Conservation (phyloP, 257 asterid species). For the Cordia subcordata region DNA sequence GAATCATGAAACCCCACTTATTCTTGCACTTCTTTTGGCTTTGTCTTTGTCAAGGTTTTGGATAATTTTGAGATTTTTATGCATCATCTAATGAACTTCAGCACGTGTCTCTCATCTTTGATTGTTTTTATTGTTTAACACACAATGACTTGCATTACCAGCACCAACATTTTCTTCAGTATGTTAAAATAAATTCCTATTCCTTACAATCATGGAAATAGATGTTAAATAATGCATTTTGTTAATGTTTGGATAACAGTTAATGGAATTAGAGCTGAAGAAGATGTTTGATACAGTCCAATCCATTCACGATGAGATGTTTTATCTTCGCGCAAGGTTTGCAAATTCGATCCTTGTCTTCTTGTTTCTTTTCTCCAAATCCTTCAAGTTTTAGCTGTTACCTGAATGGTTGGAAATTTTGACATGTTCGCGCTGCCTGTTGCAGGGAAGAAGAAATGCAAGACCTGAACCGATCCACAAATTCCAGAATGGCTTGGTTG, state of each 20-base stretch:
- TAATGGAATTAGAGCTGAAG: conserved; percentile 78
- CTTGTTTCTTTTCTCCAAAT: neutral
- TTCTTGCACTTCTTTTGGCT: too few relatives aligned
- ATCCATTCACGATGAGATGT: conserved; percentile 80
- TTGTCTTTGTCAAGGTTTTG: too few relatives aligned
- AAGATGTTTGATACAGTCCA: conserved; percentile 61
- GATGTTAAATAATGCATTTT: conserved; percentile 6
- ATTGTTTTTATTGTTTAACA: too few relatives aligned
- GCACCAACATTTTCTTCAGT: neutral
- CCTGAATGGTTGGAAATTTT: neutral
- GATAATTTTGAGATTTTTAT: too few relatives aligned
- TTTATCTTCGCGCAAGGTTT: conserved; percentile 75
- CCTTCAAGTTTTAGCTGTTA: neutral
- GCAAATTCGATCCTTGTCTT: conserved; percentile 5
- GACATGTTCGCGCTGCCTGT: conserved; percentile 3
- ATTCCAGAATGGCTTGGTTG: conserved; percentile 70
- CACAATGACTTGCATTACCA: too few relatives aligned
- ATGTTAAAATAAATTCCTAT: too few relatives aligned
- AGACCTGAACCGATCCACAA: conserved; percentile 58
- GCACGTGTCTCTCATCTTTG: too few relatives aligned
- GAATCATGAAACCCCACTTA: too few relatives aligned
- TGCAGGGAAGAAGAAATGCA: conserved; percentile 87
- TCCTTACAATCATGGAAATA: neutral
- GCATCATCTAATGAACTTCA: too few relatives aligned
- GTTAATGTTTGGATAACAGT: conserved; percentile 25